Evolutionary conservation across 306 rosid genomes (phyloP), one percentile per base, ranked within the genome.

Genomic region (Mimosa pudica): DNA sequence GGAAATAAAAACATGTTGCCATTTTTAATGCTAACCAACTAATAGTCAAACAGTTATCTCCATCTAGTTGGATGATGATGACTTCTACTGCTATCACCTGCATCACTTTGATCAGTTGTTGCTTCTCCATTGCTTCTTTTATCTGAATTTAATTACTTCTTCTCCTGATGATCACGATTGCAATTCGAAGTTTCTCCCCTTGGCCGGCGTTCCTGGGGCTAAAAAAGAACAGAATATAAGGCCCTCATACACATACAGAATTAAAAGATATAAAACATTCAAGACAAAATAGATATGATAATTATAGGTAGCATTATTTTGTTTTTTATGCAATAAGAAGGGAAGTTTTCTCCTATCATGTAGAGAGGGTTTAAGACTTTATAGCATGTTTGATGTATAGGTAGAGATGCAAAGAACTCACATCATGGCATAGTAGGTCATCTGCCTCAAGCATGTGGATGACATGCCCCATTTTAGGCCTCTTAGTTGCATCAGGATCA

Each of bases 391-490:
- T 77, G 42, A 33, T 66, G 10, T 57, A 8, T n/a, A 32, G 62
- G 42, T 10, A 74, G 51, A 57, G 51, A 57, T 33, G 20, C 49
- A 68, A 47, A 67, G 66, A 54, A 71, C 92, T 71, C 79, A 94
- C 97, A 79, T 86, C 90, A 13, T 86, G 89, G 81, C 89, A 84
- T 61, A 91, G 77, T 52, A 91, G 63, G 90, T 92, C 97, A 68
- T 94, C 98, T 54, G 94, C 97, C 81, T 94, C 98, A 2, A 94
- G 97, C 98, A 91, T 94, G 97, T 94, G 97, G 81, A 94, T 91
- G 80, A 92, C 91, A 80, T 92, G 97, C 70, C 98, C 98, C 95
- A 94, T 94, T 88, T 92, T 92, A 54, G 97, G 98, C 85, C 98
- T 89, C 85, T 94, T 94, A 32, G 94, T 85, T 63, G 97, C 97